Base-by-base conservation (phyloP, 805 yeast species). In the Barnettozyma sp. region DNA sequence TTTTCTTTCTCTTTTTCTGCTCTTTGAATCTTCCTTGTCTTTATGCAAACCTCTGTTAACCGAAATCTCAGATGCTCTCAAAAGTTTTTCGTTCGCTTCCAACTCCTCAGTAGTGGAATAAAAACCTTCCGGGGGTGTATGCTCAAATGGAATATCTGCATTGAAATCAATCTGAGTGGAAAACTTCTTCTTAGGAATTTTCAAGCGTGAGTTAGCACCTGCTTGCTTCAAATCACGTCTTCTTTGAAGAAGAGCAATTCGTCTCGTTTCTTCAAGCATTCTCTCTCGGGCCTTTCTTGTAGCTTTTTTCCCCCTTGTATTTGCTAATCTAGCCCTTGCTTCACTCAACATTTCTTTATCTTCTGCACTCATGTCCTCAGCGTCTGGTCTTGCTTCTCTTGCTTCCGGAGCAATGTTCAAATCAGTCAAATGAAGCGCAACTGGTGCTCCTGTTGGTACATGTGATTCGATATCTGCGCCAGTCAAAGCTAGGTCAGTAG, bases 271-370 rank as follows among this genome's bases (percentile, higher is more conserved):
- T 33, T 78, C 83, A 30, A 86, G 61, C 71, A 83, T 70, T 34
- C 92, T 64, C 54, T 90, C 97, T 39, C 97, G 66, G 2, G 80
- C 84, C 53, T 88, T 86, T 40, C 97, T 62, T 40, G 88, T 84
- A 0, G 97, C 96, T 58, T 90, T 90, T 47, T 88, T 87, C 41
- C 97, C 98, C 55, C 82, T 86, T 0, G 97, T 87, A 49, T 86
- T 88, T 10, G 94, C 84, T 44, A 90, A 63, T 47, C 98, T 71
- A 2, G 96, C 95, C 32, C 81, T 71, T 1, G 98, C 98, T 54
- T 92, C 98, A n/a, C 85, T 76, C 7, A 88, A 58, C 96, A 88
- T 86, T 55, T 90, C 97, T 38, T 72, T 63, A 50, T 90, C 96
- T 40, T 85, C 95, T 28, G 86, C 96, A 39, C 79, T 88, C 68